Conservation (phyloP, 495 filamentous ascomycete species). For the Neurospora hispaniola region DNA sequence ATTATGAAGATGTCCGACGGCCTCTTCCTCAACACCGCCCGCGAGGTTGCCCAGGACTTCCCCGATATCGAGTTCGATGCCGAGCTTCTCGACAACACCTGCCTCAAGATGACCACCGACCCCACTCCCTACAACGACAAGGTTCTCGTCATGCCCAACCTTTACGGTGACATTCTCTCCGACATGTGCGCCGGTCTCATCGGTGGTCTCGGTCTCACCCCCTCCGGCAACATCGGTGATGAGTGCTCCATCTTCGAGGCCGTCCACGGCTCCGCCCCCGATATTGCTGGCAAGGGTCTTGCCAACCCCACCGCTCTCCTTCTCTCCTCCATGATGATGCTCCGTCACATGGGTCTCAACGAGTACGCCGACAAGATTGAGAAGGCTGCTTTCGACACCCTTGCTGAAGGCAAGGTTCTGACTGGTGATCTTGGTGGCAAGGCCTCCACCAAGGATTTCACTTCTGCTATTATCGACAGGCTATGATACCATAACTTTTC, state of each 20-base stretch:
- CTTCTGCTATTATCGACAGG: slow-evolving; percentile 77
- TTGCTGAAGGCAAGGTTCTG: slow-evolving; percentile 90
- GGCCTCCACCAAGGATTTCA: slow-evolving; percentile 85
- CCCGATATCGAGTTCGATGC: slow-evolving; percentile 89
- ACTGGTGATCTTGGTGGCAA: slow-evolving; percentile 94
- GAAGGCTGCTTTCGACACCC: slow-evolving; percentile 84
- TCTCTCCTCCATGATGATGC: slow-evolving; percentile 93
- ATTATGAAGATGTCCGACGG: slow-evolving; percentile 99
- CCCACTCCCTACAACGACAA: slow-evolving; percentile 95
- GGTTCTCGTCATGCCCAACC: slow-evolving; percentile 98
- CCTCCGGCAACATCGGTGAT: slow-evolving; percentile 96
- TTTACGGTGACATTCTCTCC: slow-evolving; percentile 98
- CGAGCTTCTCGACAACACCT: slow-evolving; percentile 96
- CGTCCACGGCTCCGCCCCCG: slow-evolving; percentile 94
- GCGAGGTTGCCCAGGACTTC: slow-evolving; percentile 83
- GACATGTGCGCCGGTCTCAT: slow-evolving; percentile 99
- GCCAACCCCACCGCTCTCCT: slow-evolving; percentile 94
- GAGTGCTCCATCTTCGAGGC: slow-evolving; percentile 99
- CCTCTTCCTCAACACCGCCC: slow-evolving; percentile 83
- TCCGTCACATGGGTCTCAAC: slow-evolving; percentile 92
- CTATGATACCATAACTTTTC: slow-evolving; percentile 39
- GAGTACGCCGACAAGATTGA: slow-evolving; percentile 82
- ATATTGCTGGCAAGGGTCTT: slow-evolving; percentile 91
- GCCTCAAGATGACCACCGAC: slow-evolving; percentile 94
- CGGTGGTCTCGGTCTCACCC: slow-evolving; percentile 91